Percentiles rank a stretch among this genome's conserved stretches.
Conservation (phyloP, 257 asterid genomes). For the Nemophila menziesii region DNA sequence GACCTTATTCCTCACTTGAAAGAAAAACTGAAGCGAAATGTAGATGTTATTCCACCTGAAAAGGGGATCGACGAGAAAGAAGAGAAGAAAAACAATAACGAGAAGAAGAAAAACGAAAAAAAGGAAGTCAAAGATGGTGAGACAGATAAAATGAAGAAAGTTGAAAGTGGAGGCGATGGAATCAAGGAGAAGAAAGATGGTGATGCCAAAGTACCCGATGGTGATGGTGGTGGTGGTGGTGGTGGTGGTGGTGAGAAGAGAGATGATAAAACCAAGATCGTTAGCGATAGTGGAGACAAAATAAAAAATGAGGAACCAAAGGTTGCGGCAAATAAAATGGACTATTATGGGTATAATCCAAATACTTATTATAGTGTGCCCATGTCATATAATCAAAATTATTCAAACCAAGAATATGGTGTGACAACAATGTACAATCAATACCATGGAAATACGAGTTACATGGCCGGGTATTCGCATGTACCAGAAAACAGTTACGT, state of each 20-base stretch:
- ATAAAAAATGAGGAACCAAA: slow-evolving; percentile 27
- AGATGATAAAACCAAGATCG: slow-evolving; percentile 12
- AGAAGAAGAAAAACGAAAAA: no score
- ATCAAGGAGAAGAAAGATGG: slow-evolving; percentile 11
- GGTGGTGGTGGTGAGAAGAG: slow-evolving; percentile 14
- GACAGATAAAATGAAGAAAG: slow-evolving; percentile 23
- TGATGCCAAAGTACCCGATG: not conserved
- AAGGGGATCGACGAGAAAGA: slow-evolving; percentile 51
- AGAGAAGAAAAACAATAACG: no score
- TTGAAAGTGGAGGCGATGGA: slow-evolving; percentile 1
- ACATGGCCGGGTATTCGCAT: slow-evolving; percentile 27
- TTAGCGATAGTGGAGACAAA: slow-evolving; percentile 22
- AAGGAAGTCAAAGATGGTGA: slow-evolving; percentile 28
- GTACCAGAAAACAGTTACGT: slow-evolving; percentile 1
- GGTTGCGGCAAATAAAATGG: slow-evolving; percentile 47
- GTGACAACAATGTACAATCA: slow-evolving; percentile 16
- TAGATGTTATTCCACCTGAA: slow-evolving; percentile 58
- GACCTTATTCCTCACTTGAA: slow-evolving; percentile 49
- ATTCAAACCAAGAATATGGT: slow-evolving; percentile 50
- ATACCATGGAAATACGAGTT: slow-evolving; percentile 17
- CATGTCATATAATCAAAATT: slow-evolving; percentile 38
- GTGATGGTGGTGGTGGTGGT: slow-evolving; percentile 9
- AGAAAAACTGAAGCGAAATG: slow-evolving; percentile 42
- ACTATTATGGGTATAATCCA: slow-evolving; percentile 32
- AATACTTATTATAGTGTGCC: slow-evolving; percentile 47